phyloP scores from a whole-genome alignment of 192 early-diverging fungal genomes.

The Mycoemilia scoparia region DNA sequence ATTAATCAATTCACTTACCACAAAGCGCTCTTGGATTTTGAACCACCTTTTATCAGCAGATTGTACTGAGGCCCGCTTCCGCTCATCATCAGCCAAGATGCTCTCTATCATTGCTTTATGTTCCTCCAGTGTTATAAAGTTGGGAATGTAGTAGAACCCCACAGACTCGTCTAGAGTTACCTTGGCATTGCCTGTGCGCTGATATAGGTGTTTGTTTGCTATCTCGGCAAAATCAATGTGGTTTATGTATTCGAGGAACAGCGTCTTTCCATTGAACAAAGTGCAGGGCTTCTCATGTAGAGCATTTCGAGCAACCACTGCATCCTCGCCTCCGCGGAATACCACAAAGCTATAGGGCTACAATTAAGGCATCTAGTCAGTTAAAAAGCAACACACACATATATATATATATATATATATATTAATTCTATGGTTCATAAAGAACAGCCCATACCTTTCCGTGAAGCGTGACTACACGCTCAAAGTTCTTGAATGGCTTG shows the following conservation, averaged over 20 bases:
- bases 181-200: background rate
- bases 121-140: constrained; percentile 23
- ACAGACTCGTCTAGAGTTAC: constrained; percentile 5
- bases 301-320: constrained; percentile 5
- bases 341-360: constrained; percentile 27
- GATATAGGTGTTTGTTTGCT: too few species aligned
- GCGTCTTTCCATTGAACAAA: constrained; percentile 7
- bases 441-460: constrained; percentile 7
- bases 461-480: constrained; percentile 12
- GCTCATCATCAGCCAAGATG: constrained; percentile 7
- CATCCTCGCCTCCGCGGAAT: constrained; percentile 9
- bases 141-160: constrained; percentile 11
- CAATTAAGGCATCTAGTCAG: background rate
- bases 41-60: constrained; percentile 13
- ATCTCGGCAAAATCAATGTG: constrained; percentile 4
- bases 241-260: constrained; percentile 21
- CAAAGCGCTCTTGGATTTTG: constrained; percentile 21
- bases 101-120: constrained; percentile 12
- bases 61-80: background rate
- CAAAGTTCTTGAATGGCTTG: constrained; percentile 9
- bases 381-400: background rate
- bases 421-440: too few species aligned
- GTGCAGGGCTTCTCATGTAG: constrained; percentile 9
- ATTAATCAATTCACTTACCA: constrained; percentile 4
- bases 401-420: background rate